These are phyloP conservation scores for Rhodotorula diobovata DNA, from an alignment of 768 basidiomycete genomes.

Conservation along the genomic window DNA sequence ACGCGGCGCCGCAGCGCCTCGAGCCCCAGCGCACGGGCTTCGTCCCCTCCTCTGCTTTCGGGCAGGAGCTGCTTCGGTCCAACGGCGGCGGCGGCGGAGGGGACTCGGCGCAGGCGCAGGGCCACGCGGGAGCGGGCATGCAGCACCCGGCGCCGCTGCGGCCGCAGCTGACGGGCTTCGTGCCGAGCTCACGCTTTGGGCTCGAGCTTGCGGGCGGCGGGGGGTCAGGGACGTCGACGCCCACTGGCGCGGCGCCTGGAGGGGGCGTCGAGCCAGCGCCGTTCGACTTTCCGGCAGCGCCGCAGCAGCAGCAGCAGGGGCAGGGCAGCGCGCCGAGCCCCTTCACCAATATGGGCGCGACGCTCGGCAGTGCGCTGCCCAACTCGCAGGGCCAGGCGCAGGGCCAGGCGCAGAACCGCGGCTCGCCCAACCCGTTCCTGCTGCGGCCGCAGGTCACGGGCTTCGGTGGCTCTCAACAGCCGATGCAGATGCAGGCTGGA, in stretches of 20 bases:
- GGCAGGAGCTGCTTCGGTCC: background rate
- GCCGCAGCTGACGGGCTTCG: constrained; percentile 22
- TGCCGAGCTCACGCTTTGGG: background rate
- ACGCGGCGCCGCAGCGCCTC: background rate
- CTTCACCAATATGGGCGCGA: background rate
- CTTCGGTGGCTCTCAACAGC: background rate
- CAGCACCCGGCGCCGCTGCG: background rate
- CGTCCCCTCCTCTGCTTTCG: constrained; percentile 19
- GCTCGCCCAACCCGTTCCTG: constrained; percentile 17
- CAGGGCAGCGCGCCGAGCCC: constrained; percentile 2
- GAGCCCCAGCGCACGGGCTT: constrained; percentile 19
- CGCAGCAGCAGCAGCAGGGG: background rate
- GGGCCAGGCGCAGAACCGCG: background rate
- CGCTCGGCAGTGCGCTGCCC: background rate
- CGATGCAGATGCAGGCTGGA: background rate
- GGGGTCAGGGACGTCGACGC: background rate
- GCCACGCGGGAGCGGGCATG: background rate
- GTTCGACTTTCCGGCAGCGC: constrained; percentile 14
- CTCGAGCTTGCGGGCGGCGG: background rate
- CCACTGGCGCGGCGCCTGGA: too few species aligned
- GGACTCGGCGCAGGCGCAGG: background rate
- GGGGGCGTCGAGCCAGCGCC: background rate
- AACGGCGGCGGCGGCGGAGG: background rate
- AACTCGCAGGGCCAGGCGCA: background rate
- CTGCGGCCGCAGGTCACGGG: constrained; percentile 7